Base-by-base conservation (phyloP, 108 stramenopile genomes). In the Schizochytrium sp. region DNA sequence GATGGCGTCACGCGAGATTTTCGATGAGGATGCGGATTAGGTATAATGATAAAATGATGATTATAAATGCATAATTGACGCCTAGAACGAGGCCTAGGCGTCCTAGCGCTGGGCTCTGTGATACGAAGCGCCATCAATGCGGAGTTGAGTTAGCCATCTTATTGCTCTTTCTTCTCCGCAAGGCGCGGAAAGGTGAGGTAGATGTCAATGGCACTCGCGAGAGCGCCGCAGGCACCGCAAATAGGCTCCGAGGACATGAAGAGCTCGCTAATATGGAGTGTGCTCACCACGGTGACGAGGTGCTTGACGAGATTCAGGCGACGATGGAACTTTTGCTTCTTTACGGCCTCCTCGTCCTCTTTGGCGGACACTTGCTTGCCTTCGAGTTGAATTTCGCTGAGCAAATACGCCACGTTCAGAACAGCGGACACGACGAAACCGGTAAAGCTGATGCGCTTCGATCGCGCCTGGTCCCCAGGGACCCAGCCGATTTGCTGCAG, bases 391-490 rank as follows among this genome's bases (percentile, higher is more conserved):
- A 83, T 47, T 5, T 83, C 76, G 25, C 23, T 83, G 18, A 83
- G 76, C 45, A 83, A 10, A 4, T 83, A 83, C 18, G 25, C 45
- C 23, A 53, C 25, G 76, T 53, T 83, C 6, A 83, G n/a, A 28
- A 83, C 6, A 23, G 43, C 48, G 10, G 48, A 53, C 19, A 83
- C 5, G 6, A 53, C 76, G 48, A 83, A 83, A 3, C 76, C 76
- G 19, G 48, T 83, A 23, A 83, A 83, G 51, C 76, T 83, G 51
- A 83, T 83, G 25, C 76, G 76, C 76, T 83, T 83, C 43, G 76
- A 83, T 6, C 51, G 19, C 19, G n/a, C n/a, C 51, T 83, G 76
- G 51, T 83, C 76, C 16, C 76, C 76, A 34, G 76, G 23, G 48
- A 83, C 48, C 76, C 76, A 83, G 2, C 51, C 51, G 28, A 83